Evolutionary conservation across 164 flowering plant genomes (phyloP).

Genomic region (Annona squamosa): DNA sequence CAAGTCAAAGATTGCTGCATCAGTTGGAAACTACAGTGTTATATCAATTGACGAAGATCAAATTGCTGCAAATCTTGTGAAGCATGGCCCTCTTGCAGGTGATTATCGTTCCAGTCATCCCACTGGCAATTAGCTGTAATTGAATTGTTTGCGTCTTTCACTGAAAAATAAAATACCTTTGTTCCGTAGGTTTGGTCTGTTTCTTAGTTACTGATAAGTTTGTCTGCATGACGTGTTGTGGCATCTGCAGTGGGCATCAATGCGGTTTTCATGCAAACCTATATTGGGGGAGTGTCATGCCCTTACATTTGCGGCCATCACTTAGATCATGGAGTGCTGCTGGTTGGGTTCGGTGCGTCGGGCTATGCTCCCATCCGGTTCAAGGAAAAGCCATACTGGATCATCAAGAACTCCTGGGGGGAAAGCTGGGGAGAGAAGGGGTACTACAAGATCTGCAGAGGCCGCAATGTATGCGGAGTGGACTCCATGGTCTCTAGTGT

Average conservation of each 20-base stretch:
- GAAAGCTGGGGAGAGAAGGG: slow-evolving; percentile 87
- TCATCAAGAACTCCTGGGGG: slow-evolving; percentile 98
- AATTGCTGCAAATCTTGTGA: slow-evolving; percentile 92
- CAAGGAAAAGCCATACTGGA: slow-evolving; percentile 89
- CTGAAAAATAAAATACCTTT: no score
- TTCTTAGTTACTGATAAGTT: background rate
- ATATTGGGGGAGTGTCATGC: slow-evolving; percentile 84
- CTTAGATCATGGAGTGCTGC: slow-evolving; percentile 79
- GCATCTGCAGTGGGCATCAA: slow-evolving; percentile 79
- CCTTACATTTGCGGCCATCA: slow-evolving; percentile 66
- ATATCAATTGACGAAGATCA: slow-evolving; percentile 91
- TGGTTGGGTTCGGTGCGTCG: slow-evolving; percentile 77
- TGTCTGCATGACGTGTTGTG: slow-evolving; percentile 1
- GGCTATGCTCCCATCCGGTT: slow-evolving; percentile 66
- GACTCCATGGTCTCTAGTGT: slow-evolving; percentile 93
- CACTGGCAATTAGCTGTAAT: background rate
- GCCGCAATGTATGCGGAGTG: slow-evolving; percentile 77
- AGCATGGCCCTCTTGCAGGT: slow-evolving; percentile 96
- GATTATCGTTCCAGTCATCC: background rate
- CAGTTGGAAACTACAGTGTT: slow-evolving; percentile 83
- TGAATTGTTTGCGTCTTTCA: no score
- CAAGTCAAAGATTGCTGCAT: slow-evolving; percentile 72
- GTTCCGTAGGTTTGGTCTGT: no score
- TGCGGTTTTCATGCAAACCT: slow-evolving; percentile 92
- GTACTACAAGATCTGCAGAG: slow-evolving; percentile 89